A percentile compares a stretch with the other conserved stretches of the same genome.
Evolutionary conservation across 371 early-diverging fungal species (phyloP).

Genomic region (Umbelopsis sp.): DNA sequence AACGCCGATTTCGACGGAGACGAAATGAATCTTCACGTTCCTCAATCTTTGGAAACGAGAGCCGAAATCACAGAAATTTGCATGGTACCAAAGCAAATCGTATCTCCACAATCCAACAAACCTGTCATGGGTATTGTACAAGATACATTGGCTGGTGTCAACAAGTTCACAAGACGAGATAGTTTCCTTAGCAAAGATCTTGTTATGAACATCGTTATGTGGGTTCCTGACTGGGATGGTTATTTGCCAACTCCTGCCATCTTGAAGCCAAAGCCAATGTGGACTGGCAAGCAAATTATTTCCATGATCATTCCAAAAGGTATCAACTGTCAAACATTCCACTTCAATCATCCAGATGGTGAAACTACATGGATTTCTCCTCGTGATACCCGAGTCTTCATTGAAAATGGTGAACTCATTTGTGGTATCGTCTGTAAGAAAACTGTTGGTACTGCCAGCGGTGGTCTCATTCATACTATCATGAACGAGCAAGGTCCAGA

Average conservation of each 20-base stretch:
- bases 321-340: conserved; percentile 82
- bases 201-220: conserved; percentile 95
- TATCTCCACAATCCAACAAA: conserved; percentile 98
- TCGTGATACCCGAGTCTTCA: conserved; percentile 91
- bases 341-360: conserved; percentile 84
- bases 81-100: conserved; percentile 98
- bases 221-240: conserved; percentile 97
- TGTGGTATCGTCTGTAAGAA: conserved; percentile 98
- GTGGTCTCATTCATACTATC: conserved; percentile 96
- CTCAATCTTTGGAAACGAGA: conserved; percentile 94
- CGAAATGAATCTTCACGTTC: conserved; percentile 99
- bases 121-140: conserved; percentile 99
- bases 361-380: conserved; percentile 82
- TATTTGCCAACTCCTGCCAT: conserved; percentile 93
- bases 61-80: conserved; percentile 97
- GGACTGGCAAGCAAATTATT: conserved; percentile 99
- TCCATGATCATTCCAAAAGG: conserved; percentile 93
- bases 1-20: conserved; percentile 99
- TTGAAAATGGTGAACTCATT: conserved; percentile 94
- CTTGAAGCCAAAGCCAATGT: conserved; percentile 94
- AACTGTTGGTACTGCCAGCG: conserved; percentile 93
- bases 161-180: conserved; percentile 97
- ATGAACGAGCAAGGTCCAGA: conserved; percentile 96
- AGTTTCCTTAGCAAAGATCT: conserved; percentile 89
- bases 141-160: conserved; percentile 97